These are phyloP conservation scores for Ogataea paraovalis DNA, from an alignment of 805 yeast species.

Conservation along the genomic window DNA sequence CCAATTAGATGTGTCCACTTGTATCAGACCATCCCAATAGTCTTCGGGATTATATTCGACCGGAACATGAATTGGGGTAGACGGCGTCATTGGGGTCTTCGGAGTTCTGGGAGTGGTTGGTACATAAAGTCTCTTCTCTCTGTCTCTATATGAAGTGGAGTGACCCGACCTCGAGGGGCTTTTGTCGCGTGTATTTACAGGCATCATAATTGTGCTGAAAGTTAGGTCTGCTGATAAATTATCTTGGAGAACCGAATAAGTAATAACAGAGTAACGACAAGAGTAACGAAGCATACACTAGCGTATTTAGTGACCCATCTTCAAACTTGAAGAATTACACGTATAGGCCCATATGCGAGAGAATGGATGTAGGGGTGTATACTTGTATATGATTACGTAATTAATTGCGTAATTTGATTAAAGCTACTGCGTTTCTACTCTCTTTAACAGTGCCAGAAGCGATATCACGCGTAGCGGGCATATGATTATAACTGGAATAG, in stretches of 20 bases:
- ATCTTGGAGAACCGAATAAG: too few species aligned
- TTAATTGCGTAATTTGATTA: too few species aligned
- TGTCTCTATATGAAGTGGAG: slow-evolving; percentile 7
- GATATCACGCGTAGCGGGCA: too few species aligned
- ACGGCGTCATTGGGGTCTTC: slow-evolving; percentile 11
- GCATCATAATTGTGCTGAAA: neutral
- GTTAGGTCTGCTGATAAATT: too few species aligned
- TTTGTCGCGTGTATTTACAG: slow-evolving; percentile 4
- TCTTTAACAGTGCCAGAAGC: too few species aligned
- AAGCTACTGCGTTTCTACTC: too few species aligned
- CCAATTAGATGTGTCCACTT: slow-evolving; percentile 27
- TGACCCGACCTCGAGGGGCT: slow-evolving; percentile 9
- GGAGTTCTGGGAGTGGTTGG: slow-evolving; percentile 12
- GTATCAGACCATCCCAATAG: slow-evolving; percentile 29
- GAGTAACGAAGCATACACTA: too few species aligned
- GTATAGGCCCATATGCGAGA: too few species aligned
- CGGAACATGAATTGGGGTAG: slow-evolving; percentile 1
- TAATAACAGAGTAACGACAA: too few species aligned
- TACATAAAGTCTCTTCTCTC: slow-evolving; percentile 1
- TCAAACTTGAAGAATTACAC: too few species aligned
- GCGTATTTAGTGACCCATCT: too few species aligned
- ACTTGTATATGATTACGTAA: neutral
- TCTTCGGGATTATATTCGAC: slow-evolving; percentile 12
- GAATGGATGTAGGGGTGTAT: neutral
- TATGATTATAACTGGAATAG: too few species aligned